Percentiles rank a stretch among this genome's conserved stretches.
phyloP scores from a whole-genome alignment of 495 filamentous ascomycete species.

The Tuber borchii region DNA sequence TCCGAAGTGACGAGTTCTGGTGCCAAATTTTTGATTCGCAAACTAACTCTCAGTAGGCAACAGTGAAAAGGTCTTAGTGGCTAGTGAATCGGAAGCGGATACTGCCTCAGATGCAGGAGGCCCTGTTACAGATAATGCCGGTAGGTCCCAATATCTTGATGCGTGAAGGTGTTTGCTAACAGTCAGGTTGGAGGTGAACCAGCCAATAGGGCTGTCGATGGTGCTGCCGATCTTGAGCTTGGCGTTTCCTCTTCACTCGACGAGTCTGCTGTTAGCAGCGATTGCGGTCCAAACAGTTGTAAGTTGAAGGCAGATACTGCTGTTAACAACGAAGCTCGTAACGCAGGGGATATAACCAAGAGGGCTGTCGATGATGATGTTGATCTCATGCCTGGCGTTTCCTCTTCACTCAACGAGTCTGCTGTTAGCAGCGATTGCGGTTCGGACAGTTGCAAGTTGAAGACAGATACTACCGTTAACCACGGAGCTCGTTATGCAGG shows the following conservation, averaged over 20 bases:
- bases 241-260: not conserved
- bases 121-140: not conserved
- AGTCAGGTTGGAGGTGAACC: not conserved
- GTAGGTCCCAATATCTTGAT: not conserved
- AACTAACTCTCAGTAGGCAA: not conserved
- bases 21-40: not conserved
- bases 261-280: not conserved
- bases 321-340: not conserved
- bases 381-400: not conserved
- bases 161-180: not conserved
- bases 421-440: not conserved
- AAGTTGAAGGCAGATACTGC: not conserved
- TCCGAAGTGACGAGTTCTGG: not conserved
- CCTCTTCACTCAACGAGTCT: not conserved
- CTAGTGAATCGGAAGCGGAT: not conserved
- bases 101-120: not conserved
- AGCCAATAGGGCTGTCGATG: not conserved
- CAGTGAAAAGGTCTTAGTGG: not conserved
- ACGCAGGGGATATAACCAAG: not conserved
- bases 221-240: not conserved
- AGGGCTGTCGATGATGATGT: too few relatives aligned
- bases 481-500: not conserved
- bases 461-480: not conserved
- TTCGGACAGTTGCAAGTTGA: not conserved
- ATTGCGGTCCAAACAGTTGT: not conserved